Evolutionary conservation across 257 asterid species (phyloP).

Genomic region (Solanum chiquidenum): DNA sequence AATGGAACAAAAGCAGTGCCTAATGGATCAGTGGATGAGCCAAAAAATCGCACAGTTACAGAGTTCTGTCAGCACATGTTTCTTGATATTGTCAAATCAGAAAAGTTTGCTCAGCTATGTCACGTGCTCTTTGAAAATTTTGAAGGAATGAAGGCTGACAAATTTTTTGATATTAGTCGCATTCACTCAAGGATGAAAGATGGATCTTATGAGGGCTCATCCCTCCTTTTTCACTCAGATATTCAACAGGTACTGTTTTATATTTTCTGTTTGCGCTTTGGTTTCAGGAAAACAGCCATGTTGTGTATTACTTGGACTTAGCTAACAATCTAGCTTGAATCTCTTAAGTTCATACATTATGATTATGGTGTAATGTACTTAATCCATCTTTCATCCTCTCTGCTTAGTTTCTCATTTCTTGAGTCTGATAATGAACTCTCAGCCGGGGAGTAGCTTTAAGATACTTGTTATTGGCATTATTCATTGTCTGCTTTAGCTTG

Average conservation of each 20-base stretch:
- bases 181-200: conserved; percentile 69
- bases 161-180: conserved; percentile 40
- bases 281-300: neutral
- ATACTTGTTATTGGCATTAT: neutral
- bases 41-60: conserved; percentile 18
- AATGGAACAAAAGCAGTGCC: conserved; percentile 14
- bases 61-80: conserved; percentile 41
- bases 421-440: neutral
- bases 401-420: neutral
- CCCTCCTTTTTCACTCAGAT: conserved; percentile 58
- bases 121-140: conserved; percentile 41
- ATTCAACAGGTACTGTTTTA: conserved; percentile 54
- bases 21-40: conserved; percentile 22
- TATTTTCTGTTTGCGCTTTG: neutral
- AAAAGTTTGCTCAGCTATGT: conserved; percentile 51
- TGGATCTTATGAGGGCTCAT: conserved; percentile 59
- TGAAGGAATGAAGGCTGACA: conserved; percentile 45
- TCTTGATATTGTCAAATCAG: conserved; percentile 45
- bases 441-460: neutral
- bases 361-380: neutral
- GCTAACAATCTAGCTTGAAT: neutral
- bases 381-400: neutral
- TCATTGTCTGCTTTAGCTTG: neutral
- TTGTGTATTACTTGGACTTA: neutral
- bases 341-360: neutral